phyloP scores from a whole-genome alignment of 768 basidiomycete genomes.

The Kwoniella sp. region DNA sequence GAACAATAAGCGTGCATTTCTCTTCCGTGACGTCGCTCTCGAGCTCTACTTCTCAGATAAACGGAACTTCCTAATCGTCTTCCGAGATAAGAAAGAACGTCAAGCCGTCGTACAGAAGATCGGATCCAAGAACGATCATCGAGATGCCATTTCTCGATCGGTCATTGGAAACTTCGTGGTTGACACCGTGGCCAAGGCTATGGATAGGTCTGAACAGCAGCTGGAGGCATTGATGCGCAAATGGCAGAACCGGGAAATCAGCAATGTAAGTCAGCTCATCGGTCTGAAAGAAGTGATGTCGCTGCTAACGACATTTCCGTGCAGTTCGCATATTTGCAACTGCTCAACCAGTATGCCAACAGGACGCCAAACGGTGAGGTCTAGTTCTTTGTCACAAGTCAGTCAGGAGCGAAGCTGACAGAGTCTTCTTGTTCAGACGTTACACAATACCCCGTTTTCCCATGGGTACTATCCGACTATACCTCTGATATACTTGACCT shows the following conservation, averaged over 20 bases:
- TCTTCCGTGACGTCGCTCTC: slow-evolving; percentile 87
- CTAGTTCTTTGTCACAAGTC: background rate
- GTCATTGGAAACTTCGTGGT: slow-evolving; percentile 54
- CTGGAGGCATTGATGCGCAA: slow-evolving; percentile 59
- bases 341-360: slow-evolving; percentile 88
- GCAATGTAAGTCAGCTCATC: slow-evolving; percentile 68
- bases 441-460: slow-evolving; percentile 84
- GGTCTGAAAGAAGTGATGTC: too few species aligned
- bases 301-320: too few species aligned
- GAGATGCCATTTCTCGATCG: slow-evolving; percentile 62
- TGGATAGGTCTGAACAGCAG: slow-evolving; percentile 47
- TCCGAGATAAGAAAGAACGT: slow-evolving; percentile 69
- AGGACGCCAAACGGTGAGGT: slow-evolving; percentile 74
- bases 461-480: slow-evolving; percentile 89
- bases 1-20: slow-evolving; percentile 77
- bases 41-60: slow-evolving; percentile 94
- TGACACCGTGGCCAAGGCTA: slow-evolving; percentile 49
- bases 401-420: too few species aligned
- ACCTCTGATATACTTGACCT: slow-evolving; percentile 62
- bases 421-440: slow-evolving; percentile 62
- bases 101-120: slow-evolving; percentile 54
- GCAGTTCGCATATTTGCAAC: slow-evolving; percentile 86
- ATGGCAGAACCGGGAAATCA: slow-evolving; percentile 89
- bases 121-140: slow-evolving; percentile 60
- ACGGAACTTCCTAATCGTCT: slow-evolving; percentile 79